These are phyloP conservation scores for Scutellaria baicalensis DNA, from an alignment of 257 asterid species.

Conservation along the genomic window DNA sequence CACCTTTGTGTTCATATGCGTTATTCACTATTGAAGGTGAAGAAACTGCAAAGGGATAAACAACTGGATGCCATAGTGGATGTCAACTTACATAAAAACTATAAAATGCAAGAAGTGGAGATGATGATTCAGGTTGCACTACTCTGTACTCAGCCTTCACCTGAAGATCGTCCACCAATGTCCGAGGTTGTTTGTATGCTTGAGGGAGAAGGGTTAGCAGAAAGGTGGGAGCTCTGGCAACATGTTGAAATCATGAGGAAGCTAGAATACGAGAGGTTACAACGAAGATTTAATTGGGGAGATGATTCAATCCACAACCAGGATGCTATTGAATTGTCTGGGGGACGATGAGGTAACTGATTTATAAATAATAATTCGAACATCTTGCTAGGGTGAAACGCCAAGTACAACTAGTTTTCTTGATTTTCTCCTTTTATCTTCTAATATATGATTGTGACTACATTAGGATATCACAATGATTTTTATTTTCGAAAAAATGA, in stretches of 20 bases:
- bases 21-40: constrained; percentile 37
- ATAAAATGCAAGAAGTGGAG: constrained; percentile 64
- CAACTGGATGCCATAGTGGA: constrained; percentile 68
- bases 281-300: constrained; percentile 70
- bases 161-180: constrained; percentile 89
- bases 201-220: constrained; percentile 86
- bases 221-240: constrained; percentile 87
- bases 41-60: constrained; percentile 72
- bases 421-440: background rate
- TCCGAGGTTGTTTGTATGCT: constrained; percentile 85
- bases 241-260: constrained; percentile 50
- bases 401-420: too few species aligned
- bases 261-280: constrained; percentile 63
- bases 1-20: background rate
- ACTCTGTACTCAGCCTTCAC: constrained; percentile 78
- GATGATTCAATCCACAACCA: constrained; percentile 52
- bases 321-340: constrained; percentile 71
- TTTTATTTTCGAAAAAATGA: too few species aligned
- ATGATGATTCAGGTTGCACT: constrained; percentile 87
- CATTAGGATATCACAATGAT: too few species aligned
- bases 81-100: constrained; percentile 41
- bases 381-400: background rate
- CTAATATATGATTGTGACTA: background rate
- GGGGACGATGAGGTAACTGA: constrained; percentile 47
- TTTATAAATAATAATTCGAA: background rate